Percentiles rank a stretch among this genome's conserved stretches.
phyloP scores from a whole-genome alignment of 345 rosid species.

The Linum lewisii region DNA sequence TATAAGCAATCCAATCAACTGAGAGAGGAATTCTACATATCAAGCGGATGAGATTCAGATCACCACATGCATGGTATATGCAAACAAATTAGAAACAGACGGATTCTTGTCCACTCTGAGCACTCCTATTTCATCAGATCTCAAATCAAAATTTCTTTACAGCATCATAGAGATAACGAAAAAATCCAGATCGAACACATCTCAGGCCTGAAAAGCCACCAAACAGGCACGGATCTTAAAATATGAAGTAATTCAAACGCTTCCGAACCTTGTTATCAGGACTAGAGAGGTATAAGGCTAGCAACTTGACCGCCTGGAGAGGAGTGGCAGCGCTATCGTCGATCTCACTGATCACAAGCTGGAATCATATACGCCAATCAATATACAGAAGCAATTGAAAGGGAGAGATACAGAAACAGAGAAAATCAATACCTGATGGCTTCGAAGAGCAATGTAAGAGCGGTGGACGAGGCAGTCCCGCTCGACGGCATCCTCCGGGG shows the following conservation, averaged over 20 bases:
- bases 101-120: background rate
- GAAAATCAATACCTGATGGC: constrained; percentile 44
- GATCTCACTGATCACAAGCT: constrained; percentile 94
- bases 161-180: background rate
- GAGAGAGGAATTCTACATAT: background rate
- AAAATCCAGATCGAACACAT: background rate
- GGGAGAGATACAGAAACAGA: background rate
- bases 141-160: background rate
- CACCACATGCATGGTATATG: background rate
- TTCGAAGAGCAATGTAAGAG: constrained; percentile 90
- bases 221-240: background rate
- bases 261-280: constrained; percentile 56
- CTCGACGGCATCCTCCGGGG: constrained; percentile 76
- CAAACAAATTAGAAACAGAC: background rate
- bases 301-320: constrained; percentile 91
- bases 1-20: background rate
- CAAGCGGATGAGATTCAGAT: background rate
- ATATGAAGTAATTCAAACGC: background rate
- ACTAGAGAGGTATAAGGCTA: constrained; percentile 63
- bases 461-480: constrained; percentile 80
- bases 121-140: background rate
- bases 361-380: constrained; percentile 4
- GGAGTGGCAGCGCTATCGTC: constrained; percentile 74
- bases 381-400: background rate
- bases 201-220: background rate